These are phyloP conservation scores for Blepharisma stoltei DNA, from an alignment of 73 alveolate species.

Conservation along the genomic window DNA sequence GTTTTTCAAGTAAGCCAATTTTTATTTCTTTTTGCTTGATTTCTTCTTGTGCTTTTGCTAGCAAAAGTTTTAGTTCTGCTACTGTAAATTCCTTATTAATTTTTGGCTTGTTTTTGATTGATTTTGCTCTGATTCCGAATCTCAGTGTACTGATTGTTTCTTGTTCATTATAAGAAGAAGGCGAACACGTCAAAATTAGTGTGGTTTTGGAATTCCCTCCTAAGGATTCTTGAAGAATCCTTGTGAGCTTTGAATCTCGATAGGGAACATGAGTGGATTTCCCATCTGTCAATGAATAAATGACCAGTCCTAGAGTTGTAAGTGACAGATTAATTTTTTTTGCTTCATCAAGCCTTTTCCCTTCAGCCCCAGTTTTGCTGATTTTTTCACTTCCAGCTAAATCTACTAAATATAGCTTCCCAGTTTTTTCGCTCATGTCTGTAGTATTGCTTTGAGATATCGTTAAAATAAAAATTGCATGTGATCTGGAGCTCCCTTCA, in stretches of 20 bases:
- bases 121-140: slow-evolving; percentile 95
- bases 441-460: slow-evolving; percentile 76
- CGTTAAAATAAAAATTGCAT: slow-evolving; percentile 94
- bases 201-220: slow-evolving; percentile 98
- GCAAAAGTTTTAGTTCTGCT: slow-evolving; percentile 21
- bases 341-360: slow-evolving; percentile 66
- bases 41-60: slow-evolving; percentile 27
- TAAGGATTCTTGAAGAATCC: slow-evolving; percentile 92
- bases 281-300: slow-evolving; percentile 62
- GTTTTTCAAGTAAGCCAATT: no score
- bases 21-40: no score
- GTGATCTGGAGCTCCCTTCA: slow-evolving; percentile 92
- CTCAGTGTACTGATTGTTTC: slow-evolving; percentile 94
- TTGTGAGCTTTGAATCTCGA: slow-evolving; percentile 81
- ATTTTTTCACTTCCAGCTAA: slow-evolving; percentile 84
- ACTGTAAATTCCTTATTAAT: slow-evolving; percentile 79
- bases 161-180: slow-evolving; percentile 93
- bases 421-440: slow-evolving; percentile 51
- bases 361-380: slow-evolving; percentile 68
- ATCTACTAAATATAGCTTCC: slow-evolving; percentile 74
- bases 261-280: slow-evolving; percentile 70
- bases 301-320: slow-evolving; percentile 71
- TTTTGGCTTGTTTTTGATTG: slow-evolving; percentile 90
- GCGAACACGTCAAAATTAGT: slow-evolving; percentile 93
- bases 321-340: slow-evolving; percentile 70